phyloP scores from a whole-genome alignment of 352 stramenopile species.

The Thalassiosira mediterranea region DNA sequence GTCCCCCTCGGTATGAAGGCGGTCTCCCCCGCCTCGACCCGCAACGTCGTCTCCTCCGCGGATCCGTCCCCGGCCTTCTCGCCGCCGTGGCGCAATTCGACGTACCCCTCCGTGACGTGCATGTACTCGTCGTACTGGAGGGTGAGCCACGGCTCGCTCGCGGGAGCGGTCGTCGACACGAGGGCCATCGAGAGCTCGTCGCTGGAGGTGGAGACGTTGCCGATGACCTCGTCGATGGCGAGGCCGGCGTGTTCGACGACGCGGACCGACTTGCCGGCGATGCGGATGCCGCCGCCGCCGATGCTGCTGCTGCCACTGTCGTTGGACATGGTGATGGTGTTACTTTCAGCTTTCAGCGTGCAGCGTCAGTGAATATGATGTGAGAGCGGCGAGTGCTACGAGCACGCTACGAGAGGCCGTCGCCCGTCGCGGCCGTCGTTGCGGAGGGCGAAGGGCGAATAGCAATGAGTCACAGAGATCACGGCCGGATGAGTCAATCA shows the following conservation, averaged over 20 bases:
- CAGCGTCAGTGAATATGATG: too few relatives aligned
- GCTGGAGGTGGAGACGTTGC: slow-evolving; percentile 62
- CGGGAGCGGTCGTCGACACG: slow-evolving; percentile 51
- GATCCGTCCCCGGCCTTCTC: slow-evolving; percentile 11
- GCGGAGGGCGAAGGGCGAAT: too few relatives aligned
- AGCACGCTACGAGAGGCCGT: too few relatives aligned
- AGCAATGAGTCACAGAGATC: too few relatives aligned
- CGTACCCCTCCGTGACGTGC: slow-evolving; percentile 51
- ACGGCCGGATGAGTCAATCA: too few relatives aligned
- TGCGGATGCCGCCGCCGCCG: slow-evolving; percentile 20
- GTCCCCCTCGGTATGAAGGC: slow-evolving; percentile 64
- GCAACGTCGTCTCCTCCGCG: slow-evolving; percentile 14
- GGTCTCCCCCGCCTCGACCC: slow-evolving; percentile 66
- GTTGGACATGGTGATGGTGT: slow-evolving; percentile 8
- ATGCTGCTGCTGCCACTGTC: too few relatives aligned
- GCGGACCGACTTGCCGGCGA: slow-evolving; percentile 60
- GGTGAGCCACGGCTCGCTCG: slow-evolving; percentile 73
- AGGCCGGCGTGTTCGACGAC: slow-evolving; percentile 74
- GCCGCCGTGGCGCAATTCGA: slow-evolving; percentile 53
- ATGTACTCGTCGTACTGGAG: slow-evolving; percentile 79
- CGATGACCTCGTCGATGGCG: slow-evolving; percentile 73
- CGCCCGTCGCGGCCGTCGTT: too few relatives aligned
- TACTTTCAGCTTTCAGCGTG: not conserved
- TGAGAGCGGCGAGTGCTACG: too few relatives aligned
- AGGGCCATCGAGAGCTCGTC: slow-evolving; percentile 69